These are phyloP conservation scores for Boletus sp. DNA, from an alignment of 768 basidiomycete species.

Conservation along the genomic window DNA sequence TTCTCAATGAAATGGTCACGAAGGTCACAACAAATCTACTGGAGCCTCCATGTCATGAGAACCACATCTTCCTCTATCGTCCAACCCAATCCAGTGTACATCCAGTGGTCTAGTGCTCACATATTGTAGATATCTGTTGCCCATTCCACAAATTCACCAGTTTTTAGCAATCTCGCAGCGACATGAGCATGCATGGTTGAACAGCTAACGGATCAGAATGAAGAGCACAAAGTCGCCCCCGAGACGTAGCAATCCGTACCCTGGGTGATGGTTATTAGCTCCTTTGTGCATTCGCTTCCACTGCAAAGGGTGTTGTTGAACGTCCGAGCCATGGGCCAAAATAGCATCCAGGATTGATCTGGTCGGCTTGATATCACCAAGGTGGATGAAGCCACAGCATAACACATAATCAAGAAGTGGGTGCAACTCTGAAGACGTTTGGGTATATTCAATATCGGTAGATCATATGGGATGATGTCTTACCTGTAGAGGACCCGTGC, in stretches of 20 bases:
- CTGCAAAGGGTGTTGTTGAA: not conserved
- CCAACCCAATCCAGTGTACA: not conserved
- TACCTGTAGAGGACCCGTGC: too few species aligned
- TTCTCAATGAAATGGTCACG: not conserved
- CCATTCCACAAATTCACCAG: not conserved
- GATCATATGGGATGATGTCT: too few species aligned
- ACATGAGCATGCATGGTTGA: not conserved
- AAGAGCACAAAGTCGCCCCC: not conserved
- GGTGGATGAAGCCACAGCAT: too few species aligned
- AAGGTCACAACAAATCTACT: not conserved
- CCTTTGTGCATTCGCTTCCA: not conserved
- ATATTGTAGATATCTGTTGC: not conserved
- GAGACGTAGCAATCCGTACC: not conserved
- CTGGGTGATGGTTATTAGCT: too few species aligned
- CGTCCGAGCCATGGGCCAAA: not conserved
- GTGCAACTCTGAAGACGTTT: too few species aligned
- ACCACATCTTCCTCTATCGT: not conserved
- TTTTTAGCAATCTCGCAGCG: not conserved
- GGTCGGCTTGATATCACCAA: not conserved
- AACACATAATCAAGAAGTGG: too few species aligned
- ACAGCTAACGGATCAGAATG: not conserved
- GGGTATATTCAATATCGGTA: too few species aligned
- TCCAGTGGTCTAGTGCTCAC: not conserved
- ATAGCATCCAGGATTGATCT: not conserved
- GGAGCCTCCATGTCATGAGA: not conserved